These are phyloP conservation scores for Ustilago bromivora DNA, from an alignment of 1,284 basidiomycete genomes.

Conservation along the genomic window DNA sequence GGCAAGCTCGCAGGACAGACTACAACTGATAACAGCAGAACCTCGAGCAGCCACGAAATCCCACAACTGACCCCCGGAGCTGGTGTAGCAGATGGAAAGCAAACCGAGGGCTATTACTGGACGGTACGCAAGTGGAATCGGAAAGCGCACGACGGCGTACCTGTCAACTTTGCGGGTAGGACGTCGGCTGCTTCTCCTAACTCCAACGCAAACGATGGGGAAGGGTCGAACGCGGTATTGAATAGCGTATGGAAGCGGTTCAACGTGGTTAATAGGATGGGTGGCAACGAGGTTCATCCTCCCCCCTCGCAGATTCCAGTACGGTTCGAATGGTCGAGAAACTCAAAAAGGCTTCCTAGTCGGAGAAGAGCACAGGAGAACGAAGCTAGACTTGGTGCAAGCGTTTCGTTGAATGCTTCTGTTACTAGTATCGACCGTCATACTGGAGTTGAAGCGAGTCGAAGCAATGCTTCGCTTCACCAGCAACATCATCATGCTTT, in stretches of 20 bases:
- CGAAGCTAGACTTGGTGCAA: constrained; percentile 35
- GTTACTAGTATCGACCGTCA: constrained; percentile 30
- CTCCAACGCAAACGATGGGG: constrained; percentile 3
- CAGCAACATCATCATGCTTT: not conserved
- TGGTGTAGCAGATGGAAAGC: constrained; percentile 39
- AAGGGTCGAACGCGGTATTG: constrained; percentile 48
- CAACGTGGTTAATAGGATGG: constrained; percentile 55
- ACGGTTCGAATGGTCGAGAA: constrained; percentile 66
- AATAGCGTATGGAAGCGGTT: constrained; percentile 61
- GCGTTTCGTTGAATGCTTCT: constrained; percentile 40
- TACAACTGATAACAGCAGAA: constrained; percentile 6
- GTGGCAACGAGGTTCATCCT: constrained; percentile 52
- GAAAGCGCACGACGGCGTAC: constrained; percentile 28
- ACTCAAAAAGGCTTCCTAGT: constrained; percentile 20
- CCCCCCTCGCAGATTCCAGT: constrained; percentile 49
- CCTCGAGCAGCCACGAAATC: constrained; percentile 20
- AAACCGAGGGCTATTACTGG: constrained; percentile 65
- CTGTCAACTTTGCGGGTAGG: constrained; percentile 19
- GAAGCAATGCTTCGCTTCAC: constrained; percentile 24
- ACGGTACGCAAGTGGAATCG: constrained; percentile 60
- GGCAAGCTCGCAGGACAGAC: constrained; percentile 17
- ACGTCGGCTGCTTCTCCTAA: constrained; percentile 7
- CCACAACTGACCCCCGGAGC: constrained; percentile 54
- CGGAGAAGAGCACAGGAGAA: constrained; percentile 22
- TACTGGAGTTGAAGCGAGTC: constrained; percentile 20